These are phyloP conservation scores for Clonostachys chloroleuca DNA, from an alignment of 2,329 filamentous ascomycete genomes.

Conservation along the genomic window DNA sequence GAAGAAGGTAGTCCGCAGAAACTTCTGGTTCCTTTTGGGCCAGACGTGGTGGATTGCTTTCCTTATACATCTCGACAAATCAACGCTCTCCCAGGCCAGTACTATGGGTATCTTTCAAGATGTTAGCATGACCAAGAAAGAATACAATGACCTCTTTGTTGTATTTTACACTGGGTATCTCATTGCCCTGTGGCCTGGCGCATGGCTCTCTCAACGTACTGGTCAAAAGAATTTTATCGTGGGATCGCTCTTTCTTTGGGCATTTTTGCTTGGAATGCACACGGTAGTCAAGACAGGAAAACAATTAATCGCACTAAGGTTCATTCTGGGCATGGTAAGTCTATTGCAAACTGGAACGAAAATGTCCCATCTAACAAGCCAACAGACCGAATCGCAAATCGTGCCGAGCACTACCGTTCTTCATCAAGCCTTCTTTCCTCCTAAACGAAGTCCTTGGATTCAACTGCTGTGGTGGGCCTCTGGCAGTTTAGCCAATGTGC, in stretches of 20 bases:
- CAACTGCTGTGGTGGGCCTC: constrained; percentile 19
- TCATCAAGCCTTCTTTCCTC: constrained; percentile 18
- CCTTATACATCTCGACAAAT: constrained; percentile 16
- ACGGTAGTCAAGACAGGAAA: constrained; percentile 11
- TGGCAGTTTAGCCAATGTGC: constrained; percentile 16
- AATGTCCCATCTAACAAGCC: neutral
- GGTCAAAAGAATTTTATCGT: constrained; percentile 15
- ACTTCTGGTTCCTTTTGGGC: constrained; percentile 13
- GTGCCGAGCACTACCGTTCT: constrained; percentile 17
- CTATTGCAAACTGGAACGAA: neutral
- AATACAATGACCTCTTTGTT: constrained; percentile 13
- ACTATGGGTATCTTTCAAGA: constrained; percentile 17
- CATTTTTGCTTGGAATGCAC: constrained; percentile 12
- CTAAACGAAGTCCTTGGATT: constrained; percentile 17
- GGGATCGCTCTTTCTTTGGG: constrained; percentile 12
- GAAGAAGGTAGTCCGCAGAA: constrained; percentile 8
- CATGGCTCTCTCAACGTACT: constrained; percentile 10
- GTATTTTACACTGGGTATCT: constrained; percentile 14
- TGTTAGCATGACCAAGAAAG: constrained; percentile 10
- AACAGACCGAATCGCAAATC: constrained; percentile 16
- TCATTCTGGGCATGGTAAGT: constrained; percentile 13
- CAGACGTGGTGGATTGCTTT: constrained; percentile 15
- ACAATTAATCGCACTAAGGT: constrained; percentile 11
- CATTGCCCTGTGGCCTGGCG: constrained; percentile 13
- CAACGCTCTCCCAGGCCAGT: constrained; percentile 12